Percentiles rank a stretch among this genome's conserved stretches.
Conservation (phyloP, 192 early-diverging fungal genomes). For the Geranomyces variabilis region DNA sequence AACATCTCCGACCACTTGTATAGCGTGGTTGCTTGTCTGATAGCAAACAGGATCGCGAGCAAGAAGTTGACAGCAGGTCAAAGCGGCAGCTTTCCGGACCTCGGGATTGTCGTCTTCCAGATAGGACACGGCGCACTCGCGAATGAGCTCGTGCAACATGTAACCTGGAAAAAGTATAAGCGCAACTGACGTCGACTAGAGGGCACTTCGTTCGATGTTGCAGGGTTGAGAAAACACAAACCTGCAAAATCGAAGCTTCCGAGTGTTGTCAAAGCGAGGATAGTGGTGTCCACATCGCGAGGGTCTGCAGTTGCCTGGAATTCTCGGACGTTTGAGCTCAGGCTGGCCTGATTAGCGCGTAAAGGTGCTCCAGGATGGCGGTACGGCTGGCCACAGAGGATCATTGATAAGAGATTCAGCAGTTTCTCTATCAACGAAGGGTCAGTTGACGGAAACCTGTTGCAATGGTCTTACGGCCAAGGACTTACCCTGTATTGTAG, state of each 20-base stretch:
- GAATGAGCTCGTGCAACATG: slow-evolving; percentile 87
- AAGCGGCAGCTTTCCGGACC: slow-evolving; percentile 81
- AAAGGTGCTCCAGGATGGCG: slow-evolving; percentile 72
- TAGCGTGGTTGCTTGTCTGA: slow-evolving; percentile 67
- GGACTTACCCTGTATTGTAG: slow-evolving; percentile 78
- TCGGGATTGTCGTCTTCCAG: slow-evolving; percentile 76
- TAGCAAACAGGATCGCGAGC: slow-evolving; percentile 80
- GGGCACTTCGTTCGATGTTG: not conserved
- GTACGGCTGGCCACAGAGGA: slow-evolving; percentile 80
- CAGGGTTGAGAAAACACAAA: not conserved
- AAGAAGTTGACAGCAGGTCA: slow-evolving; percentile 83
- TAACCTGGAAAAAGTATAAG: slow-evolving; percentile 46
- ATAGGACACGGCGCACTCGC: slow-evolving; percentile 81
- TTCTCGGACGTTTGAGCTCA: slow-evolving; percentile 16
- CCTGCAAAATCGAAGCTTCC: slow-evolving; percentile 85
- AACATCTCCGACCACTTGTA: slow-evolving; percentile 83
- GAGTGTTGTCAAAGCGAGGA: slow-evolving; percentile 81
- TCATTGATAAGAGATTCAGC: slow-evolving; percentile 85
- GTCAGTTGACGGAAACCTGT: not conserved
- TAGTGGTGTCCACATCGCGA: slow-evolving; percentile 73
- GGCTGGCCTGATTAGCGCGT: slow-evolving; percentile 20
- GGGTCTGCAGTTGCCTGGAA: slow-evolving; percentile 48
- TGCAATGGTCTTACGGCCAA: not conserved
- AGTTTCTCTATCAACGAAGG: slow-evolving; percentile 66
- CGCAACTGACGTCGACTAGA: not conserved